Evolutionary conservation across 345 rosid genomes (phyloP).

Genomic region (Citrus medica): DNA sequence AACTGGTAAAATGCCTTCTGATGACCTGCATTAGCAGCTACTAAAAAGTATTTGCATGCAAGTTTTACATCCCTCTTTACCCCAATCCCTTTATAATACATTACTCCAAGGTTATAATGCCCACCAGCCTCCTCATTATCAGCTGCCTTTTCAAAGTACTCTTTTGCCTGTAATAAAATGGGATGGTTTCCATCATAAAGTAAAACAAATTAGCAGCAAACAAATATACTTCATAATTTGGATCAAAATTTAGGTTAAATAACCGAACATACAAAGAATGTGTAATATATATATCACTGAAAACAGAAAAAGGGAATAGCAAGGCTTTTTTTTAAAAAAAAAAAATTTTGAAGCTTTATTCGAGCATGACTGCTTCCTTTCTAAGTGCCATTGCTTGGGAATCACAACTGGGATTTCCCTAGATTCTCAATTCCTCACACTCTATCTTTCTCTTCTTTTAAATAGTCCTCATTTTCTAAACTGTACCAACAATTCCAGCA

Average conservation of each 20-base stretch:
- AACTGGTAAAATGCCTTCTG: slow-evolving; percentile 98
- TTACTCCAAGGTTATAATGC: slow-evolving; percentile 93
- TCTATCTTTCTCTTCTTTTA: background rate
- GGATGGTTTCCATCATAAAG: background rate
- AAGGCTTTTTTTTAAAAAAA: too few species aligned
- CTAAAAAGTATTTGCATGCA: slow-evolving; percentile 67
- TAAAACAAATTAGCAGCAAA: too few species aligned
- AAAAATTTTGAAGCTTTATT: too few species aligned
- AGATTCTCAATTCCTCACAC: background rate
- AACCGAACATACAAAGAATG: background rate
- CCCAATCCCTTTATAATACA: slow-evolving; percentile 87
- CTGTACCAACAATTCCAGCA: background rate
- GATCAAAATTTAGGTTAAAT: background rate
- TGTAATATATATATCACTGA: background rate
- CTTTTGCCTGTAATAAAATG: slow-evolving; percentile 65
- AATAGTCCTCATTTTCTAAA: background rate
- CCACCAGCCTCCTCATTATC: slow-evolving; percentile 76
- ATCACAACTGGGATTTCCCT: background rate
- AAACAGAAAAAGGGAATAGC: background rate
- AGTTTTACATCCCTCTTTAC: slow-evolving; percentile 81
- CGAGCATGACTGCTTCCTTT: background rate
- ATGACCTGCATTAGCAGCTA: slow-evolving; percentile 92
- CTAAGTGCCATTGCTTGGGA: background rate
- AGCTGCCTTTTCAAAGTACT: slow-evolving; percentile 92
- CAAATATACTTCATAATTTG: too few species aligned